Evolutionary conservation across 2,329 filamentous ascomycete genomes (phyloP).

Genomic region (Pseudogymnoascus sp.): DNA sequence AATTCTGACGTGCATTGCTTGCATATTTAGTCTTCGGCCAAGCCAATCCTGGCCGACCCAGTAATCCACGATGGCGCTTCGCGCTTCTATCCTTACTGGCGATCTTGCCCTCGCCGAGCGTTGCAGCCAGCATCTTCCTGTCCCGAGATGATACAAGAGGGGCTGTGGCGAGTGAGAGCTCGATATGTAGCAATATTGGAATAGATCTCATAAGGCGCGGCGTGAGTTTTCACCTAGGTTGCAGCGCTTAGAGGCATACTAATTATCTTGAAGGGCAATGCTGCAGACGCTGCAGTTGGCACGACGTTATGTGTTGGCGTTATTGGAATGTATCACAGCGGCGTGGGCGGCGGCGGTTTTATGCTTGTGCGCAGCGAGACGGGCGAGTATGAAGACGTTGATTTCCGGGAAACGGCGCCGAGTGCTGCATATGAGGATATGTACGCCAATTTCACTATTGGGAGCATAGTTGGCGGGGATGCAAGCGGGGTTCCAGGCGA

Average conservation of each 20-base stretch:
- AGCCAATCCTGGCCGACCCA: background rate
- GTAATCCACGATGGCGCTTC: conserved; percentile 2
- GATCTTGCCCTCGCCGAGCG: conserved; percentile 37
- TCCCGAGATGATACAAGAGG: conserved; percentile 24
- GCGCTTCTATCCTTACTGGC: conserved; percentile 28
- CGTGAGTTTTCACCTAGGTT: conserved; percentile 23
- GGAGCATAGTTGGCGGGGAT: conserved; percentile 65
- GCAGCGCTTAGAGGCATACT: conserved; percentile 14
- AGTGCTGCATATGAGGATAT: conserved; percentile 76
- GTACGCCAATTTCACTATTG: conserved; percentile 64
- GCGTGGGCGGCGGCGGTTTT: conserved; percentile 87
- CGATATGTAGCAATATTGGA: conserved; percentile 45
- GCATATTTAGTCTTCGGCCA: background rate
- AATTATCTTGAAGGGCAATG: conserved; percentile 48
- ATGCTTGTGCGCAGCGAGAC: conserved; percentile 67
- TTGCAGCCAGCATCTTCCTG: conserved; percentile 30
- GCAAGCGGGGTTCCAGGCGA: conserved; percentile 67
- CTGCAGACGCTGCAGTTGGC: conserved; percentile 67
- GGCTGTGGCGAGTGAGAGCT: conserved; percentile 46
- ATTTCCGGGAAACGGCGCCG: conserved; percentile 85
- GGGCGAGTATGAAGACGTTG: conserved; percentile 77
- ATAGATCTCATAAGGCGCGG: conserved; percentile 42
- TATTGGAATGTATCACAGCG: conserved; percentile 69
- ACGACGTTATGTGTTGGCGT: conserved; percentile 70
- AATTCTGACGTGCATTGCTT: background rate